Evolutionary conservation across 164 flowering plant genomes (phyloP), one percentile per base, ranked within the genome.

Genomic region (Aristolochia californica): DNA sequence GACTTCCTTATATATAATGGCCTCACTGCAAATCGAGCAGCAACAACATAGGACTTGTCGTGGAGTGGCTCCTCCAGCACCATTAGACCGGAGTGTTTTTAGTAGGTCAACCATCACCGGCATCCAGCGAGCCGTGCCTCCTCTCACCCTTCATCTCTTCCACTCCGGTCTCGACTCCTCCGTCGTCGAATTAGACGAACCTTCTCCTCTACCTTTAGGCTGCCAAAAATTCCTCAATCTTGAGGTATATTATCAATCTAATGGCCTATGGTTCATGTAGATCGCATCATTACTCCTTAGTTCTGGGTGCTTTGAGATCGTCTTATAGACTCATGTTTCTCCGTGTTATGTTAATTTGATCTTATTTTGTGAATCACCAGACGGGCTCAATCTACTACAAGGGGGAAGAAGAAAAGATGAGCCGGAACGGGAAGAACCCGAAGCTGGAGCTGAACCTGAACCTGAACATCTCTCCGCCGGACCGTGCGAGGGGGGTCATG

Each of bases 401-500:
- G 30, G 20, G 50, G 51, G 51, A 48, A 40, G 10, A 50, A 45
- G 43, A 16, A 15, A 38, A 48, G 24, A 64, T 64, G 68, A 63
- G 54, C 45, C 24, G 64, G 55, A 43, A 64, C n/a, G 77, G 80
- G 48, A 80, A 66, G 60, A 62, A 51, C 16, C 80, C 83, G 2
- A 83, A 70, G 62, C 82, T 85, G 7, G 91, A 90, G 59, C 59
- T 90, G 80, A 83, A 83, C 83, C 78, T 90, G 78, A 83, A 83
- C 69, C 72, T 90, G 40, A n/a, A n/a, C n/a, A n/a, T n/a, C n/a
- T 85, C 95, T 0, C 90, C 83, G 21, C 88, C 88, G 25, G 28
- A 57, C 25, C 5, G 50, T 23, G 5, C 55, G 7, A 14, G 30
- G 38, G 38, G 20, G 27, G 4, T 9, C 13, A 14, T 0, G 64